These are phyloP conservation scores for Aegilops tauschii DNA, from an alignment of 176 grass and related monocot genomes.

Conservation along the genomic window DNA sequence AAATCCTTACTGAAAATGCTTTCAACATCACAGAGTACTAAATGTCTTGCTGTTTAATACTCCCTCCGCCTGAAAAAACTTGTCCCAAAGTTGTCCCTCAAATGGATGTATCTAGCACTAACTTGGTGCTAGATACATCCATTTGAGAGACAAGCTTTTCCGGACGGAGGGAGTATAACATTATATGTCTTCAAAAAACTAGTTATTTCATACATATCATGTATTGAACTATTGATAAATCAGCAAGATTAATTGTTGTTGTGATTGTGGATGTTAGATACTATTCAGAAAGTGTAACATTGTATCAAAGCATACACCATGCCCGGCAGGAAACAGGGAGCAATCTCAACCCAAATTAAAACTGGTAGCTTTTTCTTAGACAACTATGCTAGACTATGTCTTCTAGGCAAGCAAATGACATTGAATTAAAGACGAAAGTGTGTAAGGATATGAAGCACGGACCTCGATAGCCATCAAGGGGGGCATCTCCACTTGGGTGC, in stretches of 20 bases:
- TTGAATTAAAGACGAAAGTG: neutral
- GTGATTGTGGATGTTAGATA: neutral
- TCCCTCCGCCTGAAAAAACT: too few relatives aligned
- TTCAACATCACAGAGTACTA: neutral
- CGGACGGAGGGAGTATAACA: neutral
- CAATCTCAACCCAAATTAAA: neutral
- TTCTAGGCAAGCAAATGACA: neutral
- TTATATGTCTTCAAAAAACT: neutral
- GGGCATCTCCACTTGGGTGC: slow-evolving; percentile 87
- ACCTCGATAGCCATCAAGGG: slow-evolving; percentile 87
- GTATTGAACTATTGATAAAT: neutral
- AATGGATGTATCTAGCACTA: too few relatives aligned
- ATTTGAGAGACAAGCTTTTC: too few relatives aligned
- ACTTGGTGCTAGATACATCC: too few relatives aligned
- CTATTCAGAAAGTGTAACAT: neutral
- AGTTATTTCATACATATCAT: neutral
- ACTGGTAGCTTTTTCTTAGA: neutral
- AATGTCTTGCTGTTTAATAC: neutral
- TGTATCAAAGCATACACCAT: neutral
- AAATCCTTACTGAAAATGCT: neutral
- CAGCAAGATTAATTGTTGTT: neutral
- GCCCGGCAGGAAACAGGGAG: neutral
- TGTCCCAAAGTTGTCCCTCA: too few relatives aligned
- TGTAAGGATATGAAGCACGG: neutral
- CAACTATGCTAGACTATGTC: neutral